Conservation (phyloP, 2,329 filamentous ascomycete genomes). For the Fusarium sp. region DNA sequence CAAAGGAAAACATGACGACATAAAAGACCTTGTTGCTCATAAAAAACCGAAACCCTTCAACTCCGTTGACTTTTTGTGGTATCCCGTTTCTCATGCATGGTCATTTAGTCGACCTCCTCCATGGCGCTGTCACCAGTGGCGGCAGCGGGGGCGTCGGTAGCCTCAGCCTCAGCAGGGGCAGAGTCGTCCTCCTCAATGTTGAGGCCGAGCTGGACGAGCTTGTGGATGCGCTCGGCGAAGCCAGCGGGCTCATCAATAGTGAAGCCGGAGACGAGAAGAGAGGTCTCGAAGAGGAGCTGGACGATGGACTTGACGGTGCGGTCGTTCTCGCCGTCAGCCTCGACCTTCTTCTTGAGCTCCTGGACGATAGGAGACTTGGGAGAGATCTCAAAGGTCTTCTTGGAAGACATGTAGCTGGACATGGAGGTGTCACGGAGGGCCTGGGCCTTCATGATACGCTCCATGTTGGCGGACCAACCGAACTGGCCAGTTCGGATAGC, state of each 20-base stretch:
- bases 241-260: slow-evolving; percentile 98
- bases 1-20: slow-evolving; percentile 46
- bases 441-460: slow-evolving; percentile 99
- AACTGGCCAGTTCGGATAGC: slow-evolving; percentile 99
- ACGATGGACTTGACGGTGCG: slow-evolving; percentile 99
- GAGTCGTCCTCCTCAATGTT: slow-evolving; percentile 96
- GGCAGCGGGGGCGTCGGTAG: slow-evolving; percentile 64
- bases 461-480: slow-evolving; percentile 99
- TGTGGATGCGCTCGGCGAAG: slow-evolving; percentile 99
- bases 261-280: slow-evolving; percentile 97
- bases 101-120: slow-evolving; percentile 97
- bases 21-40: slow-evolving; percentile 48
- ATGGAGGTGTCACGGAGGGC: slow-evolving; percentile 99
- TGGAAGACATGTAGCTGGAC: slow-evolving; percentile 99
- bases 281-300: slow-evolving; percentile 98
- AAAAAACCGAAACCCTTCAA: slow-evolving; percentile 51
- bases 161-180: slow-evolving; percentile 67
- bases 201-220: slow-evolving; percentile 96
- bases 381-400: slow-evolving; percentile 99
- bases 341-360: slow-evolving; percentile 99
- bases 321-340: slow-evolving; percentile 97
- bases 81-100: slow-evolving; percentile 46
- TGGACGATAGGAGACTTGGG: slow-evolving; percentile 97
- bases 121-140: slow-evolving; percentile 89
- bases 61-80: slow-evolving; percentile 56